A percentile compares a stretch with the other conserved stretches of the same genome.
Conservation (phyloP, 2,329 filamentous ascomycete species). For the Aulographum hederae region DNA sequence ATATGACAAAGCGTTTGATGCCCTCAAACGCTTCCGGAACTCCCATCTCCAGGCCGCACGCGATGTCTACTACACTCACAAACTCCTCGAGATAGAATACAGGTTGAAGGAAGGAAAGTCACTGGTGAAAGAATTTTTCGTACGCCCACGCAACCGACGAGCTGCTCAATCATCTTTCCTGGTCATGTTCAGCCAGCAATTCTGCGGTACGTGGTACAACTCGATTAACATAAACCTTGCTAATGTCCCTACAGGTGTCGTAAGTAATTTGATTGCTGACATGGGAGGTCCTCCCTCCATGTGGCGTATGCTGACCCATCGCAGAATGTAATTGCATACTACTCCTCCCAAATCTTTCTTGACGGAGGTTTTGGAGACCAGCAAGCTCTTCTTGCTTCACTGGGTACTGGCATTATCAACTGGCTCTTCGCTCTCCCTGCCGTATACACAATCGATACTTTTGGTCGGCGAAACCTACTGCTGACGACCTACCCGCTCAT, state of each 20-base stretch:
- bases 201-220: constrained; percentile 7
- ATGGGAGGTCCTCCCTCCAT: neutral
- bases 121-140: constrained; percentile 21
- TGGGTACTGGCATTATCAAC: constrained; percentile 17
- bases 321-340: constrained; percentile 19
- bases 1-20: constrained; percentile 23
- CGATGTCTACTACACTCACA: constrained; percentile 21
- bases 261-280: constrained; percentile 13
- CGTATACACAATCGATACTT: constrained; percentile 17
- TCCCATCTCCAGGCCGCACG: constrained; percentile 24
- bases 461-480: constrained; percentile 15
- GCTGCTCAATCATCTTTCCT: constrained; percentile 13
- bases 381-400: constrained; percentile 16
- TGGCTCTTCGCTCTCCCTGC: constrained; percentile 17
- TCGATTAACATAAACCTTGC: neutral
- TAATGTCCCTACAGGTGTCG: constrained; percentile 11
- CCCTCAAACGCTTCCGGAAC: constrained; percentile 20
- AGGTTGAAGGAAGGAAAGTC: constrained; percentile 14
- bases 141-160: constrained; percentile 26
- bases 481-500: constrained; percentile 19
- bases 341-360: constrained; percentile 18
- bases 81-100: constrained; percentile 11
- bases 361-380: constrained; percentile 11
- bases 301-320: too few relatives aligned
- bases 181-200: constrained; percentile 6